Conservation (phyloP, 495 filamentous ascomycete species). For the Hypoxylon rickii region DNA sequence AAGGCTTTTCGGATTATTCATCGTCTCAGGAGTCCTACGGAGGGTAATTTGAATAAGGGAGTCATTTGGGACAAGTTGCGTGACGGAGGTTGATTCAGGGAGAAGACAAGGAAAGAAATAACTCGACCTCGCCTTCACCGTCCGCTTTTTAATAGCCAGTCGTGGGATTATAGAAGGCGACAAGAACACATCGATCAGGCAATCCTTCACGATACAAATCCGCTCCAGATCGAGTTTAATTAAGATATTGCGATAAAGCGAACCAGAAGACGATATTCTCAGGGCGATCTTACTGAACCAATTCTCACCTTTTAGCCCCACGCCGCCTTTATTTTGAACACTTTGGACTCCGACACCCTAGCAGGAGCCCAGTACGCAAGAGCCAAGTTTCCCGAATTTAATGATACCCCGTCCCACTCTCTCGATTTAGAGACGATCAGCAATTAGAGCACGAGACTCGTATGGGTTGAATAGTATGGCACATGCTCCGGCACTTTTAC, state of each 20-base stretch:
- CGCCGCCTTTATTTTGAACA: constrained; percentile 7
- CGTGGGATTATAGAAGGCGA: constrained; percentile 4
- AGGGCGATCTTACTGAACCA: constrained; percentile 1
- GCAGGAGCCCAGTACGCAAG: background rate
- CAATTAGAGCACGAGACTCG: constrained; percentile 23
- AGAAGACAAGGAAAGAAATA: constrained; percentile 2
- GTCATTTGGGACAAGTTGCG: constrained; percentile 14
- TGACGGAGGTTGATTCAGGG: constrained; percentile 17
- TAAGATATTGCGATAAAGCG: constrained; percentile 18
- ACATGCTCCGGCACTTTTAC: constrained; percentile 52
- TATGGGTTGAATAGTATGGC: constrained; percentile 55
- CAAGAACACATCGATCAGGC: background rate
- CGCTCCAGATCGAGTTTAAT: constrained; percentile 7
- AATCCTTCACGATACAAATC: constrained; percentile 3
- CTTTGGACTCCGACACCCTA: background rate
- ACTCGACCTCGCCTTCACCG: background rate
- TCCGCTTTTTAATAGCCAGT: background rate
- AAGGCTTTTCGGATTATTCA: background rate
- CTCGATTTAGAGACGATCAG: constrained; percentile 3
- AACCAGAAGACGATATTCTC: constrained; percentile 9
- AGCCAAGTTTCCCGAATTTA: constrained; percentile 9
- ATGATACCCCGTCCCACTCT: constrained; percentile 5
- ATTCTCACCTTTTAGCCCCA: constrained; percentile 9
- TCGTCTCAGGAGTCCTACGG: background rate
- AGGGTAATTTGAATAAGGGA: constrained; percentile 9